Conservation (phyloP, 1,284 basidiomycete genomes). For the Cutaneotrichosporon cyanovorans region DNA sequence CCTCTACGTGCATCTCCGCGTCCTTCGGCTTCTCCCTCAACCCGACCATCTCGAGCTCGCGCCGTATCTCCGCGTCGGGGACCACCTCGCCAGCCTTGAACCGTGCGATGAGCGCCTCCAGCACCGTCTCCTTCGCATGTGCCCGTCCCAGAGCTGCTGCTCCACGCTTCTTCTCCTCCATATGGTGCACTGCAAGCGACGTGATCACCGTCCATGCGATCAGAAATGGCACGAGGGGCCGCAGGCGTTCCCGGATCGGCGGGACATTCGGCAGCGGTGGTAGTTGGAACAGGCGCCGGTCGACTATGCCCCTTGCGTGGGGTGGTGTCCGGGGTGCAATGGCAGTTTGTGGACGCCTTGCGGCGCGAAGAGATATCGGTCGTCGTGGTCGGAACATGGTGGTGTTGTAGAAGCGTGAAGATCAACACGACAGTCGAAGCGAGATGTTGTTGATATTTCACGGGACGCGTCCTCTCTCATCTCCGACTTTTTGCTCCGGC, state of each 20-base stretch:
- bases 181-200: slow-evolving; percentile 36
- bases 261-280: slow-evolving; percentile 16
- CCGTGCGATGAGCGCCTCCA: slow-evolving; percentile 27
- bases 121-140: slow-evolving; percentile 33
- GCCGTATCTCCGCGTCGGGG: slow-evolving; percentile 32
- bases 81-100: slow-evolving; percentile 21
- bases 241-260: slow-evolving; percentile 34
- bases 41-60: slow-evolving; percentile 45
- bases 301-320: background rate
- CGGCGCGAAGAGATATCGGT: background rate
- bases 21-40: slow-evolving; percentile 29
- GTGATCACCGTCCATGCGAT: slow-evolving; percentile 44
- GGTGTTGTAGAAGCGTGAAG: too few species aligned
- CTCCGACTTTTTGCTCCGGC: background rate
- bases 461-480: too few species aligned
- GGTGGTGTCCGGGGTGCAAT: background rate
- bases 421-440: too few species aligned
- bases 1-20: slow-evolving; percentile 17
- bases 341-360: too few species aligned
- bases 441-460: too few species aligned
- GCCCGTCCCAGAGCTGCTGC: slow-evolving; percentile 25
- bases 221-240: slow-evolving; percentile 40
- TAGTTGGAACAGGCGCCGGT: background rate
- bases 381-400: background rate
- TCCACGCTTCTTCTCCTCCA: slow-evolving; percentile 25